Evolutionary conservation across 805 yeast species (phyloP), one percentile per base, ranked within the genome.

Genomic region (Kodamaea laetipori): DNA sequence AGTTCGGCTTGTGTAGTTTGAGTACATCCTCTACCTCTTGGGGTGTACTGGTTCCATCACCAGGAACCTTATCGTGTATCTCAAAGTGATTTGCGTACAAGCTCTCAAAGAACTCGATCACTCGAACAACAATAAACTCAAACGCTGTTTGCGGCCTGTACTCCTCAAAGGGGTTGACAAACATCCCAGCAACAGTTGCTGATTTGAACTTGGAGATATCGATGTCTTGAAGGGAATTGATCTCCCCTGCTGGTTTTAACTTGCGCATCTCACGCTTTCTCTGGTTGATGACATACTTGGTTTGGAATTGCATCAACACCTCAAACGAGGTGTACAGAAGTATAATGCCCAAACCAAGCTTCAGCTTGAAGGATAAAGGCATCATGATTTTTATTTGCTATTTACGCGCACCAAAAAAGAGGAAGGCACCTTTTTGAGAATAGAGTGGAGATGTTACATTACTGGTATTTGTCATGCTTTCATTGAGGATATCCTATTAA

Each of bases 131-230:
- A 21, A 87, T 68, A 63, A 90, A 92, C 64, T 92, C 97, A 58
- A 86, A 86, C 6, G 88, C 72, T 0, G 97, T 89, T 63, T 90
- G 97, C 5, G 89, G 85, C 40, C 97, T 73, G 59, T 92, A 92
- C 58, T 92, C 97, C 12, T 76, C 76, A 60, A 92, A 92, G 2
- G 98, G 98, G 56, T 92, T 92, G 46, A 88, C 94, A 65, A 79
- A 92, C 53, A 90, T 71, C 7, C 97, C 97, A 13, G 77, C 76
- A 1, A 88, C 61, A 1, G 62, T 63, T 4, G 68, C 71, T n/a
- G 71, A 65, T 40, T 49, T 56, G 54, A 65, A 71, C 47, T 56
- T 61, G 37, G 54, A 19, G 15, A 54, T 47, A 30, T 42, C 46
- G 31, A 45, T 24, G 23, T 44, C 51, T 3, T 15, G n/a, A 3